Conservation (phyloP, 192 early-diverging fungal species). For the Mortierella alpina region DNA sequence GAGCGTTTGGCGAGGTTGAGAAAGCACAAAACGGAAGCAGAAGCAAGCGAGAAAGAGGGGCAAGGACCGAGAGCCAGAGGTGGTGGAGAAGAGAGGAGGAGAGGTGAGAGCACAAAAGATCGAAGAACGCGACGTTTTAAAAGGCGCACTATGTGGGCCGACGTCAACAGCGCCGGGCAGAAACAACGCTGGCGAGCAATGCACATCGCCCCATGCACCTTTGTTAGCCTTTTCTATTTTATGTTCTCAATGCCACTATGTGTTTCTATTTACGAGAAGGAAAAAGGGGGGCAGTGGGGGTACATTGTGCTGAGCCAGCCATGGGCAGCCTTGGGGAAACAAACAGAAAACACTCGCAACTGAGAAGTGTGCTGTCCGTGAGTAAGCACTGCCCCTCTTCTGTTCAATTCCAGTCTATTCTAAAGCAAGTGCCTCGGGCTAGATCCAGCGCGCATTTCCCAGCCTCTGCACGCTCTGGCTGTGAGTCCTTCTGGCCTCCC, state of each 20-base stretch:
- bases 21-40: no score
- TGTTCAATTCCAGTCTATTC: constrained; percentile 33
- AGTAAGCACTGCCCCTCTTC: constrained; percentile 3
- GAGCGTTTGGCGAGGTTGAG: no score
- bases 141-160: no score
- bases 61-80: no score
- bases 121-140: no score
- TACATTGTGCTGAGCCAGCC: no score
- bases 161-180: no score
- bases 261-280: constrained; percentile 10
- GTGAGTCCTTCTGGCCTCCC: constrained; percentile 25
- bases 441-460: constrained; percentile 13
- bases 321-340: no score
- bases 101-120: no score
- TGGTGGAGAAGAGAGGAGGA: no score
- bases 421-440: constrained; percentile 22
- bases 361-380: neutral
- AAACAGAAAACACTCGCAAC: neutral
- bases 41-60: no score
- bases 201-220: neutral
- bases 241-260: neutral
- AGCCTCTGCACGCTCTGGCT: neutral
- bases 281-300: neutral
- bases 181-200: no score
- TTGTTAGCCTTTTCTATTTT: neutral